A percentile compares a stretch with the other conserved stretches of the same genome.
phyloP scores from a whole-genome alignment of 176 grass and related monocot species.

The Pontederia paniculata region DNA sequence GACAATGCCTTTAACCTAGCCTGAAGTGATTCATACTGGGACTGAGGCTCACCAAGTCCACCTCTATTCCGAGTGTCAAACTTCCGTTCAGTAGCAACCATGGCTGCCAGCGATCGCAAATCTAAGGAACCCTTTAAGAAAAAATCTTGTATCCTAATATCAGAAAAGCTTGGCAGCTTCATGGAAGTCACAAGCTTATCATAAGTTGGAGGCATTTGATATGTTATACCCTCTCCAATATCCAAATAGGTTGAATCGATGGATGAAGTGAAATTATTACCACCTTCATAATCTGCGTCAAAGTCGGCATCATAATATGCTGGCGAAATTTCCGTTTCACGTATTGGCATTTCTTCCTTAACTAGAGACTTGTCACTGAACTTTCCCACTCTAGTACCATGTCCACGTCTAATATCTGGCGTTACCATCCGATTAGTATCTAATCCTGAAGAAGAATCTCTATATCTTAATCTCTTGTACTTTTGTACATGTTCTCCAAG shows the following conservation, averaged over 20 bases:
- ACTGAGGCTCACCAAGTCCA: conserved; percentile 66
- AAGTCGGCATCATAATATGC: conserved; percentile 30
- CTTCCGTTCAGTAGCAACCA: conserved; percentile 53
- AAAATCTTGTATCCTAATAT: conserved; percentile 63
- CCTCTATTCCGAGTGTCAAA: conserved; percentile 43
- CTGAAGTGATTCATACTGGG: conserved; percentile 81
- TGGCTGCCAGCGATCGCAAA: conserved; percentile 55
- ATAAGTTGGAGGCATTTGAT: conserved; percentile 69
- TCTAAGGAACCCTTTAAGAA: conserved; percentile 60
- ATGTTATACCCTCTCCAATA: conserved; percentile 74
- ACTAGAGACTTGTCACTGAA: conserved; percentile 28
- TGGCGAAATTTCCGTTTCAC: conserved; percentile 26
- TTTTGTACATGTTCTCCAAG: conserved; percentile 78
- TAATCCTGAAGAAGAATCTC: conserved; percentile 40
- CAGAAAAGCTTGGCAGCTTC: conserved; percentile 71
- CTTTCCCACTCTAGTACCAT: conserved; percentile 29
- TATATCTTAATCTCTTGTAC: conserved; percentile 44
- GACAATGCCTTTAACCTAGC: conserved; percentile 47
- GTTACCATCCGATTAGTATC: conserved; percentile 26
- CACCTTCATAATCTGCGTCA: conserved; percentile 45
- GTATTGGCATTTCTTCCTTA: conserved; percentile 19
- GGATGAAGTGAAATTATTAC: conserved; percentile 51
- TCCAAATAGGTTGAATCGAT: conserved; percentile 75
- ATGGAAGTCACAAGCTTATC: conserved; percentile 73
- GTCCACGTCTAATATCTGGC: conserved; percentile 28